Conservation (phyloP, 2,329 filamentous ascomycete species). For the Emydomyces testavorans region DNA sequence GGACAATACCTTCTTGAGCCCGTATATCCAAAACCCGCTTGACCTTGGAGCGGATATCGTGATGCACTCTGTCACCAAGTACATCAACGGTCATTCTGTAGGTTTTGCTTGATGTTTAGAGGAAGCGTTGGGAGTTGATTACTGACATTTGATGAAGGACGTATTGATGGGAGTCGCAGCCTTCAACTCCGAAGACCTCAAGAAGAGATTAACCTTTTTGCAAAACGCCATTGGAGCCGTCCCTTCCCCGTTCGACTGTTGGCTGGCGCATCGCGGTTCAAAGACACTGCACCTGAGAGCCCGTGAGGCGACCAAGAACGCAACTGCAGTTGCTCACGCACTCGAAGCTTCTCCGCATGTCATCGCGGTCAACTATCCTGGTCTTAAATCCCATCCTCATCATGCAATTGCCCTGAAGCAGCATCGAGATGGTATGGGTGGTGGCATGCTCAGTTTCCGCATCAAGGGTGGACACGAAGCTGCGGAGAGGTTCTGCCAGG, state of each 20-base stretch:
- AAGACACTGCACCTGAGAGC: conserved; percentile 94
- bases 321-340: conserved; percentile 60
- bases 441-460: conserved; percentile 95
- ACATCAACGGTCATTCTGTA: conserved; percentile 85
- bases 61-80: conserved; percentile 95
- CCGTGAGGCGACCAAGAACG: conserved; percentile 72
- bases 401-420: conserved; percentile 75
- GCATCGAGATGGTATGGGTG: conserved; percentile 87
- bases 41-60: conserved; percentile 94
- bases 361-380: conserved; percentile 88
- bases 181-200: conserved; percentile 76
- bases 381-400: conserved; percentile 76
- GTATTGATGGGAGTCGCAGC: conserved; percentile 96
- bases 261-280: conserved; percentile 91
- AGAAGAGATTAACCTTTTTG: conserved; percentile 69
- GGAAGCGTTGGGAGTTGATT: neutral
- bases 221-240: conserved; percentile 97
- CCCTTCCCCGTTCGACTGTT: conserved; percentile 89
- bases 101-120: conserved; percentile 13
- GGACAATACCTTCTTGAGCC: conserved; percentile 95
- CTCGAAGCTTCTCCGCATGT: conserved; percentile 73
- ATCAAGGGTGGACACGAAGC: conserved; percentile 75
- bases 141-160: conserved; percentile 41
- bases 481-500: conserved; percentile 83
- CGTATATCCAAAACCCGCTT: conserved; percentile 92